Percentiles rank a stretch among this genome's conserved stretches.
Evolutionary conservation across 371 early-diverging fungal species (phyloP).

Genomic region (Circinella minor): DNA sequence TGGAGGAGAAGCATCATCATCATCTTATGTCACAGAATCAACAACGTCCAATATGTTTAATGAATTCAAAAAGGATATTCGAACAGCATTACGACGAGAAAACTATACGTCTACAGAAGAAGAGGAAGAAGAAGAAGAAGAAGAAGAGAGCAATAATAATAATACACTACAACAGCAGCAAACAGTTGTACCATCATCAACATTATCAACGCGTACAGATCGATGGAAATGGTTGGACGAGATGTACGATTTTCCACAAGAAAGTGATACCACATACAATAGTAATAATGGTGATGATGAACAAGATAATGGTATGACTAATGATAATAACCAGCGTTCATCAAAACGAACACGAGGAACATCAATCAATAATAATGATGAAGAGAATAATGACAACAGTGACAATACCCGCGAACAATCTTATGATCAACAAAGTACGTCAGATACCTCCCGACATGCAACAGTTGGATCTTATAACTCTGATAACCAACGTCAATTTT

Average conservation of each 20-base stretch:
- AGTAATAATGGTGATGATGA: no score
- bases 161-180: no score
- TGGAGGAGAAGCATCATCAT: neutral
- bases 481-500: neutral
- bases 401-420: neutral
- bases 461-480: neutral
- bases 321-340: no score
- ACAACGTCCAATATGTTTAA: neutral
- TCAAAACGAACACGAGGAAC: no score
- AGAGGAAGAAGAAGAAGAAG: neutral
- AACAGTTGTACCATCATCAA: neutral
- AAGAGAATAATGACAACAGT: constrained; percentile 6
- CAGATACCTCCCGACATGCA: neutral
- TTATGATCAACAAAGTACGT: neutral
- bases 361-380: neutral
- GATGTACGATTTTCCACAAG: constrained; percentile 16
- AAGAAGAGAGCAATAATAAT: no score
- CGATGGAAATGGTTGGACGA: constrained; percentile 27
- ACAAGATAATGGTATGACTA: no score
- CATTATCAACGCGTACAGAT: neutral
- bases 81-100: neutral
- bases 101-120: neutral
- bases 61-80: constrained; percentile 4
- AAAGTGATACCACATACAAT: no score
- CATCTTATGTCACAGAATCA: neutral